Evolutionary conservation across 202 grass and related monocot genomes (phyloP).

Genomic region (Setaria italica): DNA sequence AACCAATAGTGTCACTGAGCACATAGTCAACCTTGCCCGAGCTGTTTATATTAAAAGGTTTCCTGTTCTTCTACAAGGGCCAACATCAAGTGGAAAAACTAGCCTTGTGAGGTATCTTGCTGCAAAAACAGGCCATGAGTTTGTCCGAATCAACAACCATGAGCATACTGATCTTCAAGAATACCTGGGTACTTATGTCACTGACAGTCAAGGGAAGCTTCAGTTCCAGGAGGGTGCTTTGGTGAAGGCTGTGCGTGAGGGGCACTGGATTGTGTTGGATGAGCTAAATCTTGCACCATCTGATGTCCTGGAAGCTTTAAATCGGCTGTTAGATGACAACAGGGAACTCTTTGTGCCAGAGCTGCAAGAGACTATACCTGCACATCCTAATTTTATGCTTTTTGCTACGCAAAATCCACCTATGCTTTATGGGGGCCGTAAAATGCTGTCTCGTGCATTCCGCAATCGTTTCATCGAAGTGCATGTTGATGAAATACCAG

Average conservation of each 20-base stretch:
- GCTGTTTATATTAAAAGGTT: conserved; percentile 91
- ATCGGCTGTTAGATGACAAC: conserved; percentile 94
- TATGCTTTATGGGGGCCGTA: conserved; percentile 85
- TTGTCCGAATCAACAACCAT: conserved; percentile 98
- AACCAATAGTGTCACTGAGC: conserved; percentile 79
- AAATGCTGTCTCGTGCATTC: conserved; percentile 93
- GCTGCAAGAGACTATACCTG: conserved; percentile 79
- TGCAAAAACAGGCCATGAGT: conserved; percentile 85
- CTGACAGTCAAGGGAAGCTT: conserved; percentile 79
- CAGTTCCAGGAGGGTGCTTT: conserved; percentile 93
- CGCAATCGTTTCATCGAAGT: conserved; percentile 95
- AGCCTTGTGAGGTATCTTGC: conserved; percentile 90
- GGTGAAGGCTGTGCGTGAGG: conserved; percentile 94
- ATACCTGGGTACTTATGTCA: conserved; percentile 89
- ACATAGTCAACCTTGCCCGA: conserved; percentile 85
- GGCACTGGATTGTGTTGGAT: conserved; percentile 97
- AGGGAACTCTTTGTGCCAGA: conserved; percentile 95
- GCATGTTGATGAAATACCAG: conserved; percentile 98
- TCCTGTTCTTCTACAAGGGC: conserved; percentile 94
- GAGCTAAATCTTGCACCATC: conserved; percentile 99
- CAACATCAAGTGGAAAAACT: conserved; percentile 97
- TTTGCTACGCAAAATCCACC: conserved; percentile 98
- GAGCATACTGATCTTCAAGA: conserved; percentile 99
- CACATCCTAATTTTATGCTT: conserved; percentile 97
- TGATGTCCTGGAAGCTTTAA: conserved; percentile 98